These are phyloP conservation scores for Fusarium nanum DNA, from an alignment of 2,329 filamentous ascomycete genomes.

Conservation along the genomic window DNA sequence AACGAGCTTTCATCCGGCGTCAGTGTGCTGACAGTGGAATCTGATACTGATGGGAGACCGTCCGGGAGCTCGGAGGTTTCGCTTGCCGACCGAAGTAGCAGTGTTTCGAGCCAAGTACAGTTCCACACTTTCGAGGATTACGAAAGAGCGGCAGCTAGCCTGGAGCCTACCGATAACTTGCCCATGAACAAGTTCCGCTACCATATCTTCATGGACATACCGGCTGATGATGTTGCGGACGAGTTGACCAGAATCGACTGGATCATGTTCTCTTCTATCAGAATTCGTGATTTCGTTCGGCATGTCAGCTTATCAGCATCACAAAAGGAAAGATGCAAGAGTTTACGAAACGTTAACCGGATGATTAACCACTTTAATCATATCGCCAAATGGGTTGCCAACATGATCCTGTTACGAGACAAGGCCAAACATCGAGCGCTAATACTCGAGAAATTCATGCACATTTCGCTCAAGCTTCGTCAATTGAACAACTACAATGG, in stretches of 20 bases:
- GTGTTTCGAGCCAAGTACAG: constrained; percentile 60
- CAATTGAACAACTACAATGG: constrained; percentile 98
- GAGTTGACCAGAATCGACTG: constrained; percentile 97
- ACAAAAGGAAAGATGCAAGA: constrained; percentile 79
- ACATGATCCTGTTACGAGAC: constrained; percentile 87
- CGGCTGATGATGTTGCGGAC: constrained; percentile 86
- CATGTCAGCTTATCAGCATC: constrained; percentile 82
- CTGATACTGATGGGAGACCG: constrained; percentile 57
- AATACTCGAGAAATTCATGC: constrained; percentile 96
- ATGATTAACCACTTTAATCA: constrained; percentile 96
- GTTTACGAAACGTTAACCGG: constrained; percentile 86
- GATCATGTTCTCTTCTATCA: constrained; percentile 97
- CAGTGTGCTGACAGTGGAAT: constrained; percentile 62
- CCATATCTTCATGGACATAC: constrained; percentile 87
- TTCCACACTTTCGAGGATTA: constrained; percentile 81
- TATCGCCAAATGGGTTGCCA: constrained; percentile 82
- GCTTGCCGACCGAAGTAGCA: constrained; percentile 54
- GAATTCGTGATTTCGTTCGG: constrained; percentile 90
- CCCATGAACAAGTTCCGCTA: constrained; percentile 87
- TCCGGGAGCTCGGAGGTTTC: constrained; percentile 61
- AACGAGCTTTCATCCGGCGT: constrained; percentile 57
- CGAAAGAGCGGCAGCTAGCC: constrained; percentile 77
- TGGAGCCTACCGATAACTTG: constrained; percentile 76
- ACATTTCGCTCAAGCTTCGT: constrained; percentile 84
- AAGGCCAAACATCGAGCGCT: constrained; percentile 94